Conservation (phyloP, 2,329 filamentous ascomycete species). For the Lachnellula occidentalis region DNA sequence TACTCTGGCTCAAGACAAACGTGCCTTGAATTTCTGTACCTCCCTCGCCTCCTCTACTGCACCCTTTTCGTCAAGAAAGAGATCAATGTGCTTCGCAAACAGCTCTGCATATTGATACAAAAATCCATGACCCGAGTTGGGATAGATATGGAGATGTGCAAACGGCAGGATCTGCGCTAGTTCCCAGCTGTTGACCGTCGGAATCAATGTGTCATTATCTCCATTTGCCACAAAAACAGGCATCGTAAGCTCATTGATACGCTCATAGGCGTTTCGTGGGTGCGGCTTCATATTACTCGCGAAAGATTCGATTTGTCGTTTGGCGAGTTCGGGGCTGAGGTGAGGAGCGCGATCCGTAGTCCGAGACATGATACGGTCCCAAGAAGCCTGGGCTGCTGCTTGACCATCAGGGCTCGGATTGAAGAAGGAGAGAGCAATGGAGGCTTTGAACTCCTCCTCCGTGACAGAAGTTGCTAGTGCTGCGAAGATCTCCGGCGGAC, state of each 20-base stretch:
- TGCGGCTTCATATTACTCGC: conserved; percentile 7
- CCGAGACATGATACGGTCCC: conserved; percentile 28
- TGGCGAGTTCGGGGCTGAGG: conserved; percentile 7
- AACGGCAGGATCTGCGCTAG: conserved; percentile 7
- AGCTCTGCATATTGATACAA: conserved; percentile 17
- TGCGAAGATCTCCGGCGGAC: conserved; percentile 32
- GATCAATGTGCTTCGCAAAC: conserved; percentile 15
- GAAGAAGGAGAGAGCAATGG: conserved; percentile 35
- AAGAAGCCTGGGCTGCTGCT: conserved; percentile 31
- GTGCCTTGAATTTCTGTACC: background rate
- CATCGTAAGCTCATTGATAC: conserved; percentile 27
- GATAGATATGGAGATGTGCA: conserved; percentile 15
- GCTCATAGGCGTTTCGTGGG: conserved; percentile 16
- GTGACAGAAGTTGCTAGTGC: conserved; percentile 31
- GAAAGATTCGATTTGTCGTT: conserved; percentile 11
- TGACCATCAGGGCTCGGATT: conserved; percentile 29
- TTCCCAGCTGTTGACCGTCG: conserved; percentile 17
- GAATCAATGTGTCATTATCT: conserved; percentile 17
- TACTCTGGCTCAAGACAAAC: background rate
- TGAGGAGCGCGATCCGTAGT: conserved; percentile 11
- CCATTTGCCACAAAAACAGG: conserved; percentile 29
- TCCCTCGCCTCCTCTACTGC: background rate
- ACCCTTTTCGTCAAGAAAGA: conserved; percentile 14
- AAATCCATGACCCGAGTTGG: conserved; percentile 20
- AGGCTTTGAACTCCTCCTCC: conserved; percentile 31